phyloP scores from a whole-genome alignment of 1,284 basidiomycete species.

The Boletus mariae region DNA sequence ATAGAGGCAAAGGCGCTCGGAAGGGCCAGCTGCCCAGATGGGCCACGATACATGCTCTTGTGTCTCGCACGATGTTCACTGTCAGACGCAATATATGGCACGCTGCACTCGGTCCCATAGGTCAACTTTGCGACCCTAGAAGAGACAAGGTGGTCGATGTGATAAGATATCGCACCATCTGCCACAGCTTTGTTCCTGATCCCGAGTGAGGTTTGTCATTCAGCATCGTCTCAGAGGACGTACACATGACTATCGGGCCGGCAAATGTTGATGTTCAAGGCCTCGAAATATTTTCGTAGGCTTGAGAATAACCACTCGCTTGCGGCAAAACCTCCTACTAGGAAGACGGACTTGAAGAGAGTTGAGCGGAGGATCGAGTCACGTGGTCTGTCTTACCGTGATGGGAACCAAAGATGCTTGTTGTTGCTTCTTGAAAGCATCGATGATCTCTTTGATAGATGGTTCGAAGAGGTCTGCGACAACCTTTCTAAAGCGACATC shows the following conservation, averaged over 20 bases:
- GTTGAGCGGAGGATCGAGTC: neutral
- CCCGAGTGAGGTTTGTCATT: constrained; percentile 7
- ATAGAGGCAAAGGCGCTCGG: constrained; percentile 31
- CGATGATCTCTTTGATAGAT: constrained; percentile 40
- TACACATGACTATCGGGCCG: constrained; percentile 41
- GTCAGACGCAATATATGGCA: constrained; percentile 30
- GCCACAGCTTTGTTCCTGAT: constrained; percentile 54
- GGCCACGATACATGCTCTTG: constrained; percentile 15
- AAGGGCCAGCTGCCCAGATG: constrained; percentile 24
- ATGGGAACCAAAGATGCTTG: constrained; percentile 32
- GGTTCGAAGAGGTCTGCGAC: constrained; percentile 47
- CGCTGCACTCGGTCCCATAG: constrained; percentile 38
- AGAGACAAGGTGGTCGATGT: constrained; percentile 47
- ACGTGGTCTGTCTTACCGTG: constrained; percentile 25
- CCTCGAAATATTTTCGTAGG: constrained; percentile 34
- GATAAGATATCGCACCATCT: constrained; percentile 52
- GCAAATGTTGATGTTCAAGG: constrained; percentile 29
- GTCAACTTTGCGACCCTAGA: constrained; percentile 43
- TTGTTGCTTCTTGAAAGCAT: constrained; percentile 38
- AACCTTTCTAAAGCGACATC: constrained; percentile 28
- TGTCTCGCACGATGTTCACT: constrained; percentile 36
- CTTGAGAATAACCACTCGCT: constrained; percentile 46
- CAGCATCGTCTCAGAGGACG: constrained; percentile 13
- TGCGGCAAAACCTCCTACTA: constrained; percentile 49
- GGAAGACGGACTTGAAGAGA: constrained; percentile 30